Base-by-base conservation (phyloP, 2,329 filamentous ascomycete genomes). In the Dothideomycetes sp. region DNA sequence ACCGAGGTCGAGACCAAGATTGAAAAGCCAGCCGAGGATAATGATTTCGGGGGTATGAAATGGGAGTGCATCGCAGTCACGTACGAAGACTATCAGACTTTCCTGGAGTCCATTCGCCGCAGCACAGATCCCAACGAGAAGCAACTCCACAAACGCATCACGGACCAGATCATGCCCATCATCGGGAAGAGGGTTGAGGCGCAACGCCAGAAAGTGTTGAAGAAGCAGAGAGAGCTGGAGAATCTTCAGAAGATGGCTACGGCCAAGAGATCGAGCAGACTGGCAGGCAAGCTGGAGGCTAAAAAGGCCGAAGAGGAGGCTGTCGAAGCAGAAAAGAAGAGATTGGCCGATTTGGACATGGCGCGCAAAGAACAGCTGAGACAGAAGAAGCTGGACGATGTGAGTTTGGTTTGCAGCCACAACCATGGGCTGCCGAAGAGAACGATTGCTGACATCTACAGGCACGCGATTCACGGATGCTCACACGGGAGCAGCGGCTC, bases 41-140 rank as follows among this genome's bases (percentile, higher is more conserved):
- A 62, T 45, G 78, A 80, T 1, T 71, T 89, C 13, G 83, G 80
- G 13, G 81, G 78, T 5, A 82, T 81, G 63, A 84, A 74, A 46
- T 98, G 91, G 89, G 87, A 95, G 58, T 95, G 88, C 54, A 56
- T 98, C 29, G 91, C 87, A 27, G 74, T 94, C 40, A 85, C 81
- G 1, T 64, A 94, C 15, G 69, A 79, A 13, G 85, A 98, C 38
- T 84, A 94, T 48, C 76, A 75, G 38, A 62, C 67, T 1, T 82
- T 95, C 45, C 60, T 95, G 40, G 69, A 75, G 5, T 74, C 72
- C 0, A 76, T 96, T 25, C 74, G 75, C 31, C 86, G 82, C 52
- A 84, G 79, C 23, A 81, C 80, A 42, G 85, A 96, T 57, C 71
- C 78, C 4, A 89, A 96, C 53, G 89, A 96, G 62, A 89, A 86